Percentiles rank a stretch among this genome's conserved stretches.
Evolutionary conservation across 192 early-diverging fungal species (phyloP).

Genomic region (Backusella australiensis): DNA sequence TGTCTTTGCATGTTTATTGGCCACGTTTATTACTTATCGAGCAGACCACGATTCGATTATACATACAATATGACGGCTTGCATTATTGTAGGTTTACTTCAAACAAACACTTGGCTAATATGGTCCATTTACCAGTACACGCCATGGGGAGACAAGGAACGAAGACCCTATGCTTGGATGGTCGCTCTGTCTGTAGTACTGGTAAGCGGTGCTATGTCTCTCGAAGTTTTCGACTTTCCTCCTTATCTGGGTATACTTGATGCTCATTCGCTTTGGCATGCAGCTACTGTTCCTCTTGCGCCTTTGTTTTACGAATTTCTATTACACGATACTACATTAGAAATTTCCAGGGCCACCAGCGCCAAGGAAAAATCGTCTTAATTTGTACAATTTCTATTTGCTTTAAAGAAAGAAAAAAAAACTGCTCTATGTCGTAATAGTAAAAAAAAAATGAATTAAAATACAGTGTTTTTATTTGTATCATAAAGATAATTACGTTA

Average conservation of each 20-base stretch:
- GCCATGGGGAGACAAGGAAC: conserved; percentile 10
- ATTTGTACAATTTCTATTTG: neutral
- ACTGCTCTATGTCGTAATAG: neutral
- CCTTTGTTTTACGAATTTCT: conserved; percentile 81
- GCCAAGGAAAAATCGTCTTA: neutral
- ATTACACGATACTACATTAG: conserved; percentile 72
- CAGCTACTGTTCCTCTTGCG: conserved; percentile 80
- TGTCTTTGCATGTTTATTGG: conserved; percentile 33
- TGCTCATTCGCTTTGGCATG: conserved; percentile 96
- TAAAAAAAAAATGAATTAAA: neutral
- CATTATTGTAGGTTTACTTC: conserved; percentile 65
- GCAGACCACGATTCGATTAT: conserved; percentile 81
- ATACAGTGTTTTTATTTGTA: neutral
- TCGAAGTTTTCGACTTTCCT: conserved; percentile 94
- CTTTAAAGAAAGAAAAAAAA: neutral
- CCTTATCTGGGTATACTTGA: conserved; percentile 79
- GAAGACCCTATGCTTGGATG: conserved; percentile 66
- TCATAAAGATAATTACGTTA: neutral
- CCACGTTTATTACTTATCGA: conserved; percentile 73
- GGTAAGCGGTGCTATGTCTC: conserved; percentile 70
- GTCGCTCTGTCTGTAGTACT: conserved; percentile 57
- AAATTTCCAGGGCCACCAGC: conserved; percentile 30
- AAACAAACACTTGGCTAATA: conserved; percentile 74
- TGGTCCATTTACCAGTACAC: conserved; percentile 56
- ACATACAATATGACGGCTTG: conserved; percentile 92